These are phyloP conservation scores for Boletus barrowsii DNA, from an alignment of 768 basidiomycete genomes.

Conservation along the genomic window DNA sequence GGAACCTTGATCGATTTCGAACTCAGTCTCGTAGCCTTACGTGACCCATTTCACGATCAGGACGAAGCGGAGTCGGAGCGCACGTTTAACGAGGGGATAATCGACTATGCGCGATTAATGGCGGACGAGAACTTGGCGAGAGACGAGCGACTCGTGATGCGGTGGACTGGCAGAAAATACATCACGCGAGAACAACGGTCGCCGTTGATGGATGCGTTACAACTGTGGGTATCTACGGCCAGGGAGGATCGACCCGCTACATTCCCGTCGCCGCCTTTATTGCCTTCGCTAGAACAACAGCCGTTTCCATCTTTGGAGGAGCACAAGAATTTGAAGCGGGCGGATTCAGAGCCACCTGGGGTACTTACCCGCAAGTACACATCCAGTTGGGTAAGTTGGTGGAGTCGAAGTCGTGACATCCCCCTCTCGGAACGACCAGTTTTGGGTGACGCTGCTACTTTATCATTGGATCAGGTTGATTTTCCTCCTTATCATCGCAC, in stretches of 20 bases:
- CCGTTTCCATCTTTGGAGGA: conserved; percentile 18
- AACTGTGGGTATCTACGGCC: conserved; percentile 48
- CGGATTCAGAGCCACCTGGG: conserved; percentile 37
- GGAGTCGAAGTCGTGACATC: conserved; percentile 59
- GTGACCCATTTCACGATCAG: conserved; percentile 28
- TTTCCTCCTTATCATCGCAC: neutral
- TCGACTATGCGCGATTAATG: conserved; percentile 66
- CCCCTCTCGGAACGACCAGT: conserved; percentile 18
- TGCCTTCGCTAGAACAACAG: conserved; percentile 25
- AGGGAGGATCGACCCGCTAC: conserved; percentile 23
- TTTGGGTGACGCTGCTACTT: conserved; percentile 23
- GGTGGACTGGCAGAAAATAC: conserved; percentile 72
- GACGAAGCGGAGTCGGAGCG: conserved; percentile 55
- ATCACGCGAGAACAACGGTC: conserved; percentile 75
- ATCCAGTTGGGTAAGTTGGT: conserved; percentile 83
- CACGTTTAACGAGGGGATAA: conserved; percentile 55
- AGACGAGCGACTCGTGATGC: conserved; percentile 66
- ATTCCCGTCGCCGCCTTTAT: conserved; percentile 7
- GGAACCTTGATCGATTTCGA: conserved; percentile 64
- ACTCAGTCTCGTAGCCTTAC: conserved; percentile 56
- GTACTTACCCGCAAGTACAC: conserved; percentile 40
- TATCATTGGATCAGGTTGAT: conserved; percentile 25
- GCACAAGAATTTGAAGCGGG: conserved; percentile 33
- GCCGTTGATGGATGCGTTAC: conserved; percentile 71
- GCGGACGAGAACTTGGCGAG: conserved; percentile 58